phyloP scores from a whole-genome alignment of 2,329 filamentous ascomycete genomes.

The Penicillium sp. region DNA sequence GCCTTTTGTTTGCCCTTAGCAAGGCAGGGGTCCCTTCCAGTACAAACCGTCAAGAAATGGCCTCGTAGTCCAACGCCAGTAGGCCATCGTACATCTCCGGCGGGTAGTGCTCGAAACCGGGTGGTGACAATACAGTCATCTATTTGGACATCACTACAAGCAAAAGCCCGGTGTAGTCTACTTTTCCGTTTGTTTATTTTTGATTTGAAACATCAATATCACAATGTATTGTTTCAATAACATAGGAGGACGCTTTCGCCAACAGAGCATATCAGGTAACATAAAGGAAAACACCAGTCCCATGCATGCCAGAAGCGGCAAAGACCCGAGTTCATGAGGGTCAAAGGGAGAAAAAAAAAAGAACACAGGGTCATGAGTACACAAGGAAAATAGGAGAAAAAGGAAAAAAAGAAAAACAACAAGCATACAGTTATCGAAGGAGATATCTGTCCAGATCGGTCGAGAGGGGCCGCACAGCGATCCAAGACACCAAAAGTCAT shows the following conservation, averaged over 20 bases:
- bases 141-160: too few species aligned
- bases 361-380: constrained; percentile 27
- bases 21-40: too few species aligned
- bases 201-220: constrained; percentile 22
- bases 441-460: constrained; percentile 18
- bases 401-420: constrained; percentile 15
- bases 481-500: constrained; percentile 23
- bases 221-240: constrained; percentile 31
- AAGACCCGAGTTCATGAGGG: constrained; percentile 42
- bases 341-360: constrained; percentile 34
- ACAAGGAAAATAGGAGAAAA: constrained; percentile 19
- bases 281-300: constrained; percentile 44
- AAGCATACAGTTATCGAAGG: constrained; percentile 12
- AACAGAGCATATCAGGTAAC: constrained; percentile 36
- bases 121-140: too few species aligned
- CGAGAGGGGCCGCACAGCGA: constrained; percentile 31
- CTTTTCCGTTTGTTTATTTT: too few species aligned
- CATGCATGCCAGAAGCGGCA: constrained; percentile 46
- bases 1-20: too few species aligned
- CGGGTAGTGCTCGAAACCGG: too few species aligned
- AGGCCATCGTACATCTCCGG: too few species aligned
- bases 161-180: too few species aligned
- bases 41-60: too few species aligned
- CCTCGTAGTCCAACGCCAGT: too few species aligned
- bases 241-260: constrained; percentile 38